A percentile compares a stretch with the other conserved stretches of the same genome.
Evolutionary conservation across 768 basidiomycete genomes (phyloP).

Genomic region (Lactarius sanguifluus): DNA sequence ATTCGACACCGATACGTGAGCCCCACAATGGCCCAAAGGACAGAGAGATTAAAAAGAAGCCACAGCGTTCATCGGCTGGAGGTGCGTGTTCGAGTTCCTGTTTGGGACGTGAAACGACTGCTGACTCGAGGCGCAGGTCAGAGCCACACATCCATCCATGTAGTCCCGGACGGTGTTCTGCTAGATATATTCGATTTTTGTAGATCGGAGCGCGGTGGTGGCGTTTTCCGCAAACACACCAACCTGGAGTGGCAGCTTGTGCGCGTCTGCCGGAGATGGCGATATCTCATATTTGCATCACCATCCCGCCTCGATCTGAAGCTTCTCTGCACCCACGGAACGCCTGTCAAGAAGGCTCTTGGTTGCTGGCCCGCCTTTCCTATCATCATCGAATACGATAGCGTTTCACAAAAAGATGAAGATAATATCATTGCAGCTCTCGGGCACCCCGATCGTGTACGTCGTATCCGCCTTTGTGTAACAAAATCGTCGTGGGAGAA

Average conservation of each 20-base stretch:
- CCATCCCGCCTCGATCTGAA: background rate
- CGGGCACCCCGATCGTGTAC: background rate
- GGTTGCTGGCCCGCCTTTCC: background rate
- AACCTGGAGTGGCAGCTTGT: background rate
- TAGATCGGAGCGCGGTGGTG: background rate
- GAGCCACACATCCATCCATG: background rate
- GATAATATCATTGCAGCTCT: background rate
- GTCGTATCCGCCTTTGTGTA: background rate
- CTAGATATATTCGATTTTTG: background rate
- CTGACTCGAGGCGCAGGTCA: background rate
- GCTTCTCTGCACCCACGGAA: background rate
- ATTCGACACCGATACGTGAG: background rate
- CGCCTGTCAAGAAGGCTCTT: background rate
- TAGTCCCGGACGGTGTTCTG: background rate
- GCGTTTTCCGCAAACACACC: too few relatives aligned
- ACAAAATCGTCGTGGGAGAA: background rate
- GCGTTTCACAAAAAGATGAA: background rate
- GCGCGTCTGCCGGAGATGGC: background rate
- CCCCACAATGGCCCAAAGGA: background rate
- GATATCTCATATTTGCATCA: background rate
- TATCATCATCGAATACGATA: background rate
- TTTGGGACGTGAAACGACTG: background rate
- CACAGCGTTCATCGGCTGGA: background rate
- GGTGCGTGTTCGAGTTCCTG: background rate
- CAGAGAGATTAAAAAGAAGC: background rate